These are phyloP conservation scores for Cetradonia linearis DNA, from an alignment of 495 filamentous ascomycete species.

Conservation along the genomic window DNA sequence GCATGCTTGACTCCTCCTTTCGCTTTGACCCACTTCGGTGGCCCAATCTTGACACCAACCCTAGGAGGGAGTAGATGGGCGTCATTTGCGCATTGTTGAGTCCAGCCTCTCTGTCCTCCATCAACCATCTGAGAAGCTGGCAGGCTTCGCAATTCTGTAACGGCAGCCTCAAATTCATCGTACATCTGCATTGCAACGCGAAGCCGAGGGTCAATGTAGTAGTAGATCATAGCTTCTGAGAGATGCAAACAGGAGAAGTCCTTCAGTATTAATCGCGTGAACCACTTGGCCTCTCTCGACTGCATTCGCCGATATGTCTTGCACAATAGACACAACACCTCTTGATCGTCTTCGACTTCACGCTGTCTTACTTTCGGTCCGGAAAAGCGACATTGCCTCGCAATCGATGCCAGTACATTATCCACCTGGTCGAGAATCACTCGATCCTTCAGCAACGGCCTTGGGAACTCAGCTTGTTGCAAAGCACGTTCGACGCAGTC, in stretches of 20 bases:
- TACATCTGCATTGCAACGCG: constrained; percentile 58
- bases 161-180: constrained; percentile 45
- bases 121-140: constrained; percentile 5
- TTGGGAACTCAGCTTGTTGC: constrained; percentile 47
- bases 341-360: constrained; percentile 34
- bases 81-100: constrained; percentile 24
- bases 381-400: constrained; percentile 58
- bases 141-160: constrained; percentile 35
- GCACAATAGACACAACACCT: constrained; percentile 6
- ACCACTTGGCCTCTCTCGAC: constrained; percentile 76
- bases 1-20: constrained; percentile 50
- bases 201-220: constrained; percentile 46
- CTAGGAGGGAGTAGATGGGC: constrained; percentile 46
- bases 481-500: constrained; percentile 59
- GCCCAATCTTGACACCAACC: constrained; percentile 65
- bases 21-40: constrained; percentile 62
- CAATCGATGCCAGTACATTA: constrained; percentile 47
- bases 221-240: constrained; percentile 37
- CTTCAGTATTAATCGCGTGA: constrained; percentile 74
- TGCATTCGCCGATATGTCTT: constrained; percentile 50
- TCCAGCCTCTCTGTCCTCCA: constrained; percentile 18
- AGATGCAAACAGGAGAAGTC: constrained; percentile 53
- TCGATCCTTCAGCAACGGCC: constrained; percentile 27
- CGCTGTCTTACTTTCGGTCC: constrained; percentile 46
- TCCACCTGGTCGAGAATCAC: constrained; percentile 73